phyloP scores from a whole-genome alignment of 768 basidiomycete genomes.

The Agrocybe pediades region DNA sequence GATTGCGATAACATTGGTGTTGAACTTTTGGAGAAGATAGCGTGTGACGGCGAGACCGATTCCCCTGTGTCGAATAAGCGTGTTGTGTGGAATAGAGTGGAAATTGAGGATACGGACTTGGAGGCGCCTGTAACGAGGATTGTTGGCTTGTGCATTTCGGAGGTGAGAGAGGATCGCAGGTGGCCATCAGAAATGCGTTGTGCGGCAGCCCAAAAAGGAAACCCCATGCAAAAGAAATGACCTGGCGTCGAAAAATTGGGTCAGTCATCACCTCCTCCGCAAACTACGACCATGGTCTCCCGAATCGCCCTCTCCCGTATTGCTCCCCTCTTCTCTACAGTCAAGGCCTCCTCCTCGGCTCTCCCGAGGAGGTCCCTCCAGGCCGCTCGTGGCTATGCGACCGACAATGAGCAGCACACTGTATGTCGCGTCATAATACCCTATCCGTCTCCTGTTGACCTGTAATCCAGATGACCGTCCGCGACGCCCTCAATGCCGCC shows the following conservation, averaged over 20 bases:
- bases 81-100: background rate
- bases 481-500: slow-evolving; percentile 95
- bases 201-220: slow-evolving; percentile 24
- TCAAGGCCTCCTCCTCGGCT: slow-evolving; percentile 44
- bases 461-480: slow-evolving; percentile 84
- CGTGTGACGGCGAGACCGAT: slow-evolving; percentile 81
- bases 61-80: slow-evolving; percentile 36
- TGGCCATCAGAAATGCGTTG: background rate
- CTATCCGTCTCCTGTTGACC: slow-evolving; percentile 9
- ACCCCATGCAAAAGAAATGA: slow-evolving; percentile 27
- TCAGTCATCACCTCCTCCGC: slow-evolving; percentile 25
- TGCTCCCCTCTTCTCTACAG: slow-evolving; percentile 55
- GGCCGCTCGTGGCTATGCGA: slow-evolving; percentile 62
- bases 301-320: slow-evolving; percentile 68
- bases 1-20: slow-evolving; percentile 73
- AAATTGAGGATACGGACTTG: slow-evolving; percentile 44
- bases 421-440: slow-evolving; percentile 31
- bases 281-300: slow-evolving; percentile 50
- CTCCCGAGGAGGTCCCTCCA: slow-evolving; percentile 43
- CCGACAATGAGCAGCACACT: slow-evolving; percentile 46
- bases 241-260: slow-evolving; percentile 25
- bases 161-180: slow-evolving; percentile 7
- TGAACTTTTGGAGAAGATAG: slow-evolving; percentile 63
- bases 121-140: slow-evolving; percentile 87
- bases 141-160: slow-evolving; percentile 45